Evolutionary conservation across 495 filamentous ascomycete species (phyloP), one percentile per base, ranked within the genome.

Genomic region (Neurospora sp.): DNA sequence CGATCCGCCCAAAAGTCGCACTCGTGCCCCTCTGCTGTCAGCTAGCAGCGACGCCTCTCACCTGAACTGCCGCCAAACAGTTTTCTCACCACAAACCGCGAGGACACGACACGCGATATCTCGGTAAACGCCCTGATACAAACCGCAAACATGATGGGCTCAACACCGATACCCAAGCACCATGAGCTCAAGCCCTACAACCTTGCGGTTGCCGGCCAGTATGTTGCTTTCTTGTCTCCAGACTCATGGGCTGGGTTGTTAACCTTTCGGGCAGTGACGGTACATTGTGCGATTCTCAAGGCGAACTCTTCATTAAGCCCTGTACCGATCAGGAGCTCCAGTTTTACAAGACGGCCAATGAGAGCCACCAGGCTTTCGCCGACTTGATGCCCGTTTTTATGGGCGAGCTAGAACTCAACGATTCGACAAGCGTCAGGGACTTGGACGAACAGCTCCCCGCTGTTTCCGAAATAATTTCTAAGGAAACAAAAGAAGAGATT

Each of bases 131-230:
- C 9, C n/a, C 37, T 69, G n/a, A 16, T n/a, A 40, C 37, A 70
- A 20, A 72, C 40, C 48, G 71, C 71, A 41, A 80, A 73, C 31
- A 81, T 80, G 81, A 70, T 79, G 72, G 69, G 70, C 69, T 74
- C 72, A 20, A 78, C 78, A 77, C 74, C 75, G 69, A 75, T 88
- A 40, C 87, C 87, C 7, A 83, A 79, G n/a, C 81, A 79, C 48
- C 78, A 83, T 71, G 83, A 91, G 81, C 84, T 94, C 61, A 84
- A 91, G 65, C 87, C 89, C 9, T 97, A 92, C 79, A 89, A 91
- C 77, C 87, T 94, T 82, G 93, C 90, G 69, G 94, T 94, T 69
- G 96, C 96, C 71, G 96, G 96, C 84, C 96, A 99, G 94, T 98
- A 87, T 88, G 94, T 91, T 69, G 48, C 74, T 70, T 74, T 61